Conservation (phyloP, 139 green algal species). For the Chlorella sp. region DNA sequence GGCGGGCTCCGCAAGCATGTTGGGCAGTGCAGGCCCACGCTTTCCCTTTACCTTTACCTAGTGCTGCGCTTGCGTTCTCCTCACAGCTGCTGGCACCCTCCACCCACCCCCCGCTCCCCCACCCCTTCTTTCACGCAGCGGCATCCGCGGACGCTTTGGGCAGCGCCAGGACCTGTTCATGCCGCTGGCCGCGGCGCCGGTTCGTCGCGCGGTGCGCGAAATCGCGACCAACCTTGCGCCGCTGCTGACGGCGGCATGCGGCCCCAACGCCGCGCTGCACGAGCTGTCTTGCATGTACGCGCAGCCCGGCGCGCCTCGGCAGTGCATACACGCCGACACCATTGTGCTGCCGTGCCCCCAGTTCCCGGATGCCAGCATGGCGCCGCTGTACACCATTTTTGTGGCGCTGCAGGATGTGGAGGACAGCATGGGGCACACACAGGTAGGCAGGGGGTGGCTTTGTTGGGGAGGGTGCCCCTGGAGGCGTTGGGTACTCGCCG, state of each 20-base stretch:
- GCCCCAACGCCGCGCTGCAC: background rate
- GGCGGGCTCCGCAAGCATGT: too few relatives aligned
- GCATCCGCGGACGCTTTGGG: constrained; percentile 8
- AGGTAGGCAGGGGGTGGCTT: background rate
- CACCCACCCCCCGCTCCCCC: background rate
- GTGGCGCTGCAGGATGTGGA: background rate
- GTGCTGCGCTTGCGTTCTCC: too few relatives aligned
- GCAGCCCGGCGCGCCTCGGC: background rate
- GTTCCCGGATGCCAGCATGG: background rate
- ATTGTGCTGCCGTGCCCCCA: constrained; percentile 4
- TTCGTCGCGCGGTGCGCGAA: background rate
- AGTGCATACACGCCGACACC: background rate
- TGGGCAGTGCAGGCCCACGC: too few relatives aligned
- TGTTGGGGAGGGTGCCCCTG: background rate
- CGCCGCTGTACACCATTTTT: constrained; percentile 5
- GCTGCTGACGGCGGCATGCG: background rate
- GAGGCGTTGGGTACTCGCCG: background rate
- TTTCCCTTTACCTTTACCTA: too few relatives aligned
- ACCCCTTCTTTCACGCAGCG: background rate
- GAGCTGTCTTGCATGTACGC: constrained; percentile 8
- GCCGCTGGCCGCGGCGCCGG: background rate
- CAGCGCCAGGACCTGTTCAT: constrained; percentile 6
- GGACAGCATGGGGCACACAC: background rate
- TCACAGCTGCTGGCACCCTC: background rate
- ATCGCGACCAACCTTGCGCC: background rate